Evolutionary conservation across 2,329 filamentous ascomycete genomes (phyloP), one percentile per base, ranked within the genome.

Genomic region (Aspergillus terreus): DNA sequence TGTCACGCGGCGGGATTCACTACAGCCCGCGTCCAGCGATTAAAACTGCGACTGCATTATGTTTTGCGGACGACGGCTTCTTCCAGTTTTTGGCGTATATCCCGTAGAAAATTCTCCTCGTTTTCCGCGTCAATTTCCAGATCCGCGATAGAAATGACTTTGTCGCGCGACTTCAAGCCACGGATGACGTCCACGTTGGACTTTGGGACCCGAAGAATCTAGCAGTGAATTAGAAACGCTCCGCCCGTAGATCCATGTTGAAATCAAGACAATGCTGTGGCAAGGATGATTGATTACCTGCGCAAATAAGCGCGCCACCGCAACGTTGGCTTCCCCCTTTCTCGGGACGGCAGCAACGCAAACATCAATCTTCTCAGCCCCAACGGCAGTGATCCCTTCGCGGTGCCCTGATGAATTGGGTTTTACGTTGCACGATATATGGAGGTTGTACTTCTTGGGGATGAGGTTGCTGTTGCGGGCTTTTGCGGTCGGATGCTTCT

Each of bases 281-380:
- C 19, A 19, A 19, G 19, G 19, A 47, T 14, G 23, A 25, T 27
- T 1, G 4, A 38, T 56, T 59, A 84, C 83, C 62, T 82, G 73
- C 56, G 85, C 84, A 50, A 90, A 71, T 4, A 89, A 70, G 35
- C 79, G 74, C 45, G 83, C 71, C 2, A 88, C 82, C 4, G 86
- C 85, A 63, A 80, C 81, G 63, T 90, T 90, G 4, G 86, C 82
- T 63, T 87, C 83, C 12, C 85, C 85, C 12, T 88, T 83, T 54
- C 79, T 77, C 10, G 86, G 78, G 56, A 80, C 83, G 0, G 84
- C 85, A 0, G 85, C 71, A 2, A 89, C 85, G 44, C 83, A 86
- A 1, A 90, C 66, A 53, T 87, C 80, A 44, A 90, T 77, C 2
- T 71, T 72, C 6, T 81, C 76, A 21, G 82, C 76, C 0, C 78